phyloP scores from a whole-genome alignment of 1,284 basidiomycete genomes.

The Albatrellus sp. region DNA sequence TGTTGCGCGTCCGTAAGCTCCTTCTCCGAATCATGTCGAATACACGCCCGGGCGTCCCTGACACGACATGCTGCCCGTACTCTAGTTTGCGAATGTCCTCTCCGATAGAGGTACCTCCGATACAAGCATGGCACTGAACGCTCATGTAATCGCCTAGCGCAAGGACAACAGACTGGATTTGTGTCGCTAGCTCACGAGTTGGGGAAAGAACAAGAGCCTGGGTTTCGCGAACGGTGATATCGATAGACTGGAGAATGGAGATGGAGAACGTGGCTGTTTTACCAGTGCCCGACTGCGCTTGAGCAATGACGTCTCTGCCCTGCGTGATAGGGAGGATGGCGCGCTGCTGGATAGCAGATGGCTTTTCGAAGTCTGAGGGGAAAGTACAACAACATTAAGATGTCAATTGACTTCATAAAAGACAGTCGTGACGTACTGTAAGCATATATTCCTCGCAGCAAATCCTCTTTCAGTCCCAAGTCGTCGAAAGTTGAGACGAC shows the following conservation, averaged over 20 bases:
- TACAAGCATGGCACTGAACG: constrained; percentile 97
- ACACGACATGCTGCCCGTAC: constrained; percentile 96
- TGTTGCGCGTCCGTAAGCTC: constrained; percentile 89
- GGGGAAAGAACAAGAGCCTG: constrained; percentile 94
- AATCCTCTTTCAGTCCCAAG: constrained; percentile 89
- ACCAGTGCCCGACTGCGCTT: constrained; percentile 98
- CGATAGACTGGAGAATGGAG: constrained; percentile 91
- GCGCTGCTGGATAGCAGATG: constrained; percentile 97
- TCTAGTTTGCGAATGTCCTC: constrained; percentile 98
- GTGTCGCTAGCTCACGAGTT: constrained; percentile 91
- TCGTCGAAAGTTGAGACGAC: constrained; percentile 84
- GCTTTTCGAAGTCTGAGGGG: constrained; percentile 88
- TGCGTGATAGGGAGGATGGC: constrained; percentile 94
- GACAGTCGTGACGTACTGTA: constrained; percentile 68
- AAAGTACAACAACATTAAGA: constrained; percentile 3
- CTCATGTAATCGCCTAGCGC: constrained; percentile 99
- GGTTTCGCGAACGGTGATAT: constrained; percentile 89
- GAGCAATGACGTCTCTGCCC: constrained; percentile 93
- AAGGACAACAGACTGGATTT: constrained; percentile 97
- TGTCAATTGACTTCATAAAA: constrained; percentile 3
- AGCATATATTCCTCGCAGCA: constrained; percentile 94
- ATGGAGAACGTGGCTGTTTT: constrained; percentile 99
- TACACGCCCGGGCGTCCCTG: constrained; percentile 95
- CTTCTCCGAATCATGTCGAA: constrained; percentile 99
- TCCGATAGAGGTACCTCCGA: constrained; percentile 94